phyloP scores from a whole-genome alignment of 2,329 filamentous ascomycete species.

The Monosporascus cannonballus region DNA sequence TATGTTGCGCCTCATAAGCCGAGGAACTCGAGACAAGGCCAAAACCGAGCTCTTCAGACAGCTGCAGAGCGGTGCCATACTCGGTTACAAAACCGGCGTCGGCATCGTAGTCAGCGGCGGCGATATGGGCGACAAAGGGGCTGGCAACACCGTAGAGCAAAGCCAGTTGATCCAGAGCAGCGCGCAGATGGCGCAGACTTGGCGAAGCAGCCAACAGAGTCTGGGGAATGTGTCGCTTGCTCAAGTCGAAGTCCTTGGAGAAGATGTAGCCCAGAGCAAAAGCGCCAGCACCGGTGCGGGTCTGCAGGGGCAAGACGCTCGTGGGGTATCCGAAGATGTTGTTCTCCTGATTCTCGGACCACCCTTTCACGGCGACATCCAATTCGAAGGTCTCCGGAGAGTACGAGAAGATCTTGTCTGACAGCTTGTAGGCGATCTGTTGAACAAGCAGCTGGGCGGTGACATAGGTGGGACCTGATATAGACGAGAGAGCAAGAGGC shows the following conservation, averaged over 20 bases:
- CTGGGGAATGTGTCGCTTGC: slow-evolving; percentile 87
- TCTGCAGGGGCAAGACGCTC: slow-evolving; percentile 74
- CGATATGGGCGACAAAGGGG: slow-evolving; percentile 87
- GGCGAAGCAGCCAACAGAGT: slow-evolving; percentile 81
- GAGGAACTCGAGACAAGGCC: slow-evolving; percentile 81
- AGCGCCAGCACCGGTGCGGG: slow-evolving; percentile 79
- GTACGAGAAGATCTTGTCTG: slow-evolving; percentile 96
- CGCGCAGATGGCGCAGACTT: slow-evolving; percentile 71
- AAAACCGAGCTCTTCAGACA: slow-evolving; percentile 85
- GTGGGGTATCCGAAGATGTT: slow-evolving; percentile 83
- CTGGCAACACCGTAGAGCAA: slow-evolving; percentile 87
- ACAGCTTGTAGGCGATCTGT: slow-evolving; percentile 90
- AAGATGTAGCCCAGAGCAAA: slow-evolving; percentile 96
- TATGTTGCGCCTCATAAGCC: slow-evolving; percentile 89
- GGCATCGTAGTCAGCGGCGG: slow-evolving; percentile 77
- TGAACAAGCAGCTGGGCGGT: slow-evolving; percentile 92
- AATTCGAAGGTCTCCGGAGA: slow-evolving; percentile 91
- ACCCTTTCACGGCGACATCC: slow-evolving; percentile 74
- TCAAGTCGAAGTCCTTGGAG: slow-evolving; percentile 90
- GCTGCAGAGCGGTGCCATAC: slow-evolving; percentile 72
- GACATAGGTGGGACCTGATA: slow-evolving; percentile 84
- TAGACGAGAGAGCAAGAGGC: slow-evolving; percentile 48
- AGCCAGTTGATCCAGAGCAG: slow-evolving; percentile 85
- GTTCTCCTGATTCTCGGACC: slow-evolving; percentile 61
- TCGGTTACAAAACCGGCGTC: slow-evolving; percentile 72